Evolutionary conservation across 2,329 filamentous ascomycete species (phyloP), one percentile per base, ranked within the genome.

Genomic region (Ophiocordyceps australis): DNA sequence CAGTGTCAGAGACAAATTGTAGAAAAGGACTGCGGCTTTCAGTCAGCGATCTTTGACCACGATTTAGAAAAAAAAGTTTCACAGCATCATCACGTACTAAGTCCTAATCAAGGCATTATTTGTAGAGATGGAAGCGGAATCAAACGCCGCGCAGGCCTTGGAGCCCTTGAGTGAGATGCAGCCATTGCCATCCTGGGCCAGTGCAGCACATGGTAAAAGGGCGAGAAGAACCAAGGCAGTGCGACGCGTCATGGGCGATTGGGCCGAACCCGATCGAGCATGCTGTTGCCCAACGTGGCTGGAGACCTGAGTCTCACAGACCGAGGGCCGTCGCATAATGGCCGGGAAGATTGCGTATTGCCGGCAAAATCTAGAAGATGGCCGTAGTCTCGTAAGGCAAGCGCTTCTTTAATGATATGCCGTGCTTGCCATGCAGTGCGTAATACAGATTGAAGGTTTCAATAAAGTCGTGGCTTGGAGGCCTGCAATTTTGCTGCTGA

Each of bases 131-230:
- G 77, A 82, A 6, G 79, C 69, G 21, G 62, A 58, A 45, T 65
- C 61, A 47, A 83, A 91, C 3, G 79, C 76, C 24, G 74, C 60
- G 49, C 81, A 91, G 28, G 62, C 51, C 5, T 59, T 73, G 17
- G 81, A 86, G 32, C 64, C 71, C 29, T 65, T 52, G 19, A 91
- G 61, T 16, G 80, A 73, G 38, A 89, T 65, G 46, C 81, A 63
- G 20, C 43, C 34, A 11, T 28, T 30, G 10, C 32, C 33, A 16
- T 30, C 29, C 28, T 52, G 47, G 60, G 45, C 52, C 43, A 42
- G 35, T 19, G 45, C 43, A 21, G 52, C 32, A 16, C 31, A 29
- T n/a, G 44, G 40, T 9, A 41, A 32, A 10, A 36, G 24, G 14
- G 41, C 32, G 4, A 50, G 27, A 15, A 49, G 27, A 14, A 38